phyloP scores from a whole-genome alignment of 75 land plant species.

The Selaginella moellendorffii region DNA sequence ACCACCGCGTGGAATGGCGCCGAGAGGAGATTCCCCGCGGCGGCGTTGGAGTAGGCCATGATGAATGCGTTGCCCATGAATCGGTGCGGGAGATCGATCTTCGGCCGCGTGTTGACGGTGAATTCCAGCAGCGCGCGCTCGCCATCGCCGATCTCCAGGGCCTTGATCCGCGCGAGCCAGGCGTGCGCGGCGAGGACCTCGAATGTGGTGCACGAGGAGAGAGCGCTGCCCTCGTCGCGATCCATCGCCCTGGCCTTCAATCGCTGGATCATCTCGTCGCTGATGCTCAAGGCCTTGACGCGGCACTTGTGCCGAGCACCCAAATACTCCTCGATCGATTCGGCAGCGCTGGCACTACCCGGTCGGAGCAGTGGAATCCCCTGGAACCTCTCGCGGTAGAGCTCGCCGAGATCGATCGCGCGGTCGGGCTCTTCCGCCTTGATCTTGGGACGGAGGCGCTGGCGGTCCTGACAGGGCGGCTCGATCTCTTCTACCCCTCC shows the following conservation, averaged over 20 bases:
- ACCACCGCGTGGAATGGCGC: neutral
- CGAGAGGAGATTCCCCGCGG: neutral
- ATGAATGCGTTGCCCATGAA: slow-evolving; percentile 9
- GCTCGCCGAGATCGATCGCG: neutral
- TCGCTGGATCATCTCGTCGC: neutral
- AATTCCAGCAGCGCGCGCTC: neutral
- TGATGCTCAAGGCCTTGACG: neutral
- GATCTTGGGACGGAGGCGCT: neutral
- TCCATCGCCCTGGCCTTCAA: slow-evolving; percentile 2
- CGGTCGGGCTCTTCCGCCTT: neutral
- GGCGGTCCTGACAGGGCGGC: neutral
- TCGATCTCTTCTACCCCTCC: neutral
- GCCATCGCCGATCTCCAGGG: neutral
- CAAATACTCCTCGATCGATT: neutral
- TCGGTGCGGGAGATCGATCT: neutral
- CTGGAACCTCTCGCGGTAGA: neutral
- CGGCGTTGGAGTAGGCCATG: slow-evolving; percentile 1
- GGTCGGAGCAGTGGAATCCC: neutral
- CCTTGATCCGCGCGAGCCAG: slow-evolving; percentile 6
- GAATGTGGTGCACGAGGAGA: neutral
- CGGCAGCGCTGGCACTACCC: neutral
- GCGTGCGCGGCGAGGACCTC: slow-evolving; percentile 1
- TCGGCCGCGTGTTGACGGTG: neutral
- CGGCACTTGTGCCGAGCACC: neutral
- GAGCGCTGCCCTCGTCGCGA: neutral